Evolutionary conservation across 805 yeast genomes (phyloP).

Genomic region (Pachysolen tannophilus): DNA sequence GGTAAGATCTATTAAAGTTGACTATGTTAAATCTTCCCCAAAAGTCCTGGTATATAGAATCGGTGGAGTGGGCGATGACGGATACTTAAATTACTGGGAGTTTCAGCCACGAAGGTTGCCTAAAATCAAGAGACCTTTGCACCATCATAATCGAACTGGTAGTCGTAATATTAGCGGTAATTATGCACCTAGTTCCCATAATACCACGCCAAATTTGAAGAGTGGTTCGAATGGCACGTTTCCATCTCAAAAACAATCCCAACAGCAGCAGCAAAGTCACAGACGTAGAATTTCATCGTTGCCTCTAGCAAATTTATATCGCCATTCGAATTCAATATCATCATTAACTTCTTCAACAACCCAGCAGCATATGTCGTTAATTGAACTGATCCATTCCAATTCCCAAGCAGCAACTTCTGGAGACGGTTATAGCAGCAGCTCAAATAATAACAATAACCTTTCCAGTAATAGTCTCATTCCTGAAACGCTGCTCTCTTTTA

Average conservation of each 20-base stretch:
- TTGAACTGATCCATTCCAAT: slow-evolving; percentile 20
- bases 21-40: slow-evolving; percentile 23
- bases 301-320: too few relatives aligned
- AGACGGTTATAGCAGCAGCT: too few relatives aligned
- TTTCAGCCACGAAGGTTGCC: slow-evolving; percentile 38
- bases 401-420: too few relatives aligned
- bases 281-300: too few relatives aligned
- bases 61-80: slow-evolving; percentile 51
- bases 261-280: not conserved
- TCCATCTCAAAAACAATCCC: slow-evolving; percentile 1
- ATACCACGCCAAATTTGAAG: slow-evolving; percentile 2
- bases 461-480: too few relatives aligned
- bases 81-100: slow-evolving; percentile 44
- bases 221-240: slow-evolving; percentile 1
- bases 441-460: too few relatives aligned
- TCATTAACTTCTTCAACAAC: slow-evolving; percentile 20
- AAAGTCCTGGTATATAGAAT: slow-evolving; percentile 33
- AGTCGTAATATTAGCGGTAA: slow-evolving; percentile 10
- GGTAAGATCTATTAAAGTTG: slow-evolving; percentile 38
- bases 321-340: slow-evolving; percentile 20
- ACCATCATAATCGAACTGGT: slow-evolving; percentile 7
- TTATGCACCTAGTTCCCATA: slow-evolving; percentile 8
- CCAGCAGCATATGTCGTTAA: slow-evolving; percentile 17
- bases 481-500: too few relatives aligned
- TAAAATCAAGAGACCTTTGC: slow-evolving; percentile 19